Percentiles rank a stretch among this genome's conserved stretches.
phyloP scores from a whole-genome alignment of 257 asterid species.

The Ocimum tenuiflorum region DNA sequence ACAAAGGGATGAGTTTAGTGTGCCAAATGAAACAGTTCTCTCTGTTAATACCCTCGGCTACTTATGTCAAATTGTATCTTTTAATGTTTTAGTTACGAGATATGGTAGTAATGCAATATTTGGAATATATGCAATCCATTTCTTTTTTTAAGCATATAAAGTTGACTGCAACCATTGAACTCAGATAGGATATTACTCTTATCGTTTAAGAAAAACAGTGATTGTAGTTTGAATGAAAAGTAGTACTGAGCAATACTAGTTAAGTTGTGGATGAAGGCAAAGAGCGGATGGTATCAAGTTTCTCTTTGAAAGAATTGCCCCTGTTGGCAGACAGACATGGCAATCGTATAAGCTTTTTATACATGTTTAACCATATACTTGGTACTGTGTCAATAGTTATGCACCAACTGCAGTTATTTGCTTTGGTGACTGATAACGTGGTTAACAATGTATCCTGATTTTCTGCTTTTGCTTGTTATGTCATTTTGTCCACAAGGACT shows the following conservation, averaged over 20 bases:
- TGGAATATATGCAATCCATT: neutral
- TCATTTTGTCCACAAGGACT: too few relatives aligned
- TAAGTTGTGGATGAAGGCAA: neutral
- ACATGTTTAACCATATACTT: neutral
- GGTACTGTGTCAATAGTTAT: neutral
- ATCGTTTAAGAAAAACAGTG: neutral
- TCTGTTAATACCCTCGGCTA: slow-evolving; percentile 6
- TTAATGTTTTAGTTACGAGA: slow-evolving; percentile 3
- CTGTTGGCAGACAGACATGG: neutral
- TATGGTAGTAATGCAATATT: neutral
- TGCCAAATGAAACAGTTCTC: slow-evolving; percentile 2
- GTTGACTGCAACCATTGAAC: neutral
- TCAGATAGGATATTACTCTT: neutral
- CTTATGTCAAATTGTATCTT: neutral
- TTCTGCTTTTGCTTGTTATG: neutral
- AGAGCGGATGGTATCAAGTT: slow-evolving; percentile 1
- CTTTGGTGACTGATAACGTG: slow-evolving; percentile 8
- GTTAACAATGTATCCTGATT: neutral
- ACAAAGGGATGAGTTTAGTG: slow-evolving; percentile 5
- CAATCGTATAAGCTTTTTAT: neutral
- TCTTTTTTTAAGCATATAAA: neutral
- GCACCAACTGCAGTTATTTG: neutral
- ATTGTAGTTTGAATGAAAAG: slow-evolving; percentile 8
- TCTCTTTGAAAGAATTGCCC: neutral
- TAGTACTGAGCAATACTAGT: neutral